Evolutionary conservation across 192 early-diverging fungal species (phyloP), one percentile per base, ranked within the genome.

Genomic region (Entomortierella parvispora): DNA sequence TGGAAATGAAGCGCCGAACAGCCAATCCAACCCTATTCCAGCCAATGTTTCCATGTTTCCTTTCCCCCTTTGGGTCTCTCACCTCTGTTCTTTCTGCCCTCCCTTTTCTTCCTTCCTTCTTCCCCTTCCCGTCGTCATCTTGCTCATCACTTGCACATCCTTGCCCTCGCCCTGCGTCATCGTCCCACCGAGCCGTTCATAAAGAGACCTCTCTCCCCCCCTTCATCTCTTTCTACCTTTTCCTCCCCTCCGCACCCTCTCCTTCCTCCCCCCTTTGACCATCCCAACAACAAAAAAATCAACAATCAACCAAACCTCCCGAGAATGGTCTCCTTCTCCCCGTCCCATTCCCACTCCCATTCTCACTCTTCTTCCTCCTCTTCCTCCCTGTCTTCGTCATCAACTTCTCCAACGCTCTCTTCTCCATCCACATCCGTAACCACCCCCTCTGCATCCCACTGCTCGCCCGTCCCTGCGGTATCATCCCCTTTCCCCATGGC

Each of bases 351-450:
- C 45, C 49, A 18, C 33, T 20, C 55, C 5, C 20, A 47, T 58
- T 49, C 61, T 28, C 26, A 40, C 44, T 49, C 44, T 50, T 45
- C 22, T 11, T 57, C 29, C 9, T 34, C 53, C 5, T 40, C 22
- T 26, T 84, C 83, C 33, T 75, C 81, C 29, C 80, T 55, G 14
- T 68, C 81, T n/a, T 68, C 74, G 34, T 62, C 75, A 17, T 84
- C 82, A 1, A 68, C 82, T 11, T 82, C 76, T 4, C 71, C 80
- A 6, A 62, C 74, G 0, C 80, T 58, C 42, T 49, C 82, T 0
- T 80, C 84, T 3, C 68, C 74, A 3, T 62, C 69, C 5, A 71
- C 69, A 11, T 58, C 61, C 17, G 58, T 37, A 18, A 70, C 71
- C 1, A 76, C 81, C 20, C 67, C 80, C n/a, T 66, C 72, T 14